Percentiles rank a stretch among this genome's conserved stretches.
Conservation (phyloP, 2,329 filamentous ascomycete species). For the Gnomoniopsis smithogilvyi region DNA sequence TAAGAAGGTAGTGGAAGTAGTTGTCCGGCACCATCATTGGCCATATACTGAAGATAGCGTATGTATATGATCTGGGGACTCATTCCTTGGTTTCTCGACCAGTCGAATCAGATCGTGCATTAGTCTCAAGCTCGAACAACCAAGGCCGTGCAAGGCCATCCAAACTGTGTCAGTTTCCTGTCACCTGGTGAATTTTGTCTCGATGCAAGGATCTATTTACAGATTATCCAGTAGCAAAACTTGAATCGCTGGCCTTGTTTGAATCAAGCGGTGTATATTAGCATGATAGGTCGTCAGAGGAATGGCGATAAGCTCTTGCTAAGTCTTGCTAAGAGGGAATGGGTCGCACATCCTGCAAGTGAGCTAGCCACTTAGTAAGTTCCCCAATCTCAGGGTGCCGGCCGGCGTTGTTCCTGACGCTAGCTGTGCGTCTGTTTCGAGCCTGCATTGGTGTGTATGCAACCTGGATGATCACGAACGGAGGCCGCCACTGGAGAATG, state of each 20-base stretch:
- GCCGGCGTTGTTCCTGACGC: slow-evolving; percentile 1
- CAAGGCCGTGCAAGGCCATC: neutral
- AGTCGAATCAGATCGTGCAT: neutral
- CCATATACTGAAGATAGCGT: neutral
- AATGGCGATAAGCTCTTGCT: too few species aligned
- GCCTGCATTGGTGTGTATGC: slow-evolving; percentile 16
- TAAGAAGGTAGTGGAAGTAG: neutral
- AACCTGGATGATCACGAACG: slow-evolving; percentile 1
- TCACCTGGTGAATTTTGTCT: neutral
- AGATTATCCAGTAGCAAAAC: too few species aligned
- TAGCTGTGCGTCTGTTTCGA: slow-evolving; percentile 12
- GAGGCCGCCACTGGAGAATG: neutral
- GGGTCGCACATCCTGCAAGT: too few species aligned
- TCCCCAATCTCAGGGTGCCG: neutral
- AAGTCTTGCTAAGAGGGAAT: too few species aligned
- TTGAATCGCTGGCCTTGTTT: too few species aligned
- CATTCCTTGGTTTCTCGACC: neutral
- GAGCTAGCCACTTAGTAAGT: slow-evolving; percentile 1
- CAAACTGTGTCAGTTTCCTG: neutral
- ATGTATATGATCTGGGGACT: neutral
- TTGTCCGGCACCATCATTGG: neutral
- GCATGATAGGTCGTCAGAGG: too few species aligned
- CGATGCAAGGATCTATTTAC: neutral
- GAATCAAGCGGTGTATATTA: too few species aligned
- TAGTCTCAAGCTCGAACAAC: neutral